These are phyloP conservation scores for Triangularia verruculosa DNA, from an alignment of 2,329 filamentous ascomycete species.

Conservation along the genomic window DNA sequence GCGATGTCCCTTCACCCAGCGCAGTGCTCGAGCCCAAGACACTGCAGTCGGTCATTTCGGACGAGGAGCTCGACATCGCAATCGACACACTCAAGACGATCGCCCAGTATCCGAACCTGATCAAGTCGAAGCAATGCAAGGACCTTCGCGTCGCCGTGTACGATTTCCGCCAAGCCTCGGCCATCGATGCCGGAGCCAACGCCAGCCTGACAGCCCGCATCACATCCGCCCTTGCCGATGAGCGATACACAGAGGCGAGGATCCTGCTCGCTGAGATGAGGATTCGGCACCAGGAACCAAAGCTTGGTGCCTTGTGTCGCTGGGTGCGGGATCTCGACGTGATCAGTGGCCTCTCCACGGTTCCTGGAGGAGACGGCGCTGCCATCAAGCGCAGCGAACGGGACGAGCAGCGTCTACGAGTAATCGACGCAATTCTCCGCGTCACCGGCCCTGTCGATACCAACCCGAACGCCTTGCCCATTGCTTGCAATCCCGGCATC, in stretches of 20 bases:
- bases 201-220: constrained; percentile 64
- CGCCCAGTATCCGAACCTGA: constrained; percentile 55
- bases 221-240: constrained; percentile 63
- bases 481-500: constrained; percentile 45
- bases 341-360: constrained; percentile 61
- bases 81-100: constrained; percentile 62
- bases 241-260: constrained; percentile 61
- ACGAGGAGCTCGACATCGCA: constrained; percentile 65
- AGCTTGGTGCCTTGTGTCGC: constrained; percentile 65
- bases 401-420: constrained; percentile 55
- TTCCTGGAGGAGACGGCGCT: constrained; percentile 42
- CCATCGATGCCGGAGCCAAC: constrained; percentile 58
- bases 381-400: constrained; percentile 39
- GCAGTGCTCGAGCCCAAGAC: constrained; percentile 43
- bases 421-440: constrained; percentile 62
- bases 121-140: constrained; percentile 67
- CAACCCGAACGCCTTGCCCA: constrained; percentile 34
- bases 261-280: constrained; percentile 68
- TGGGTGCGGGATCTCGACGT: constrained; percentile 72
- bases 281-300: constrained; percentile 62
- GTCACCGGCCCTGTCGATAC: constrained; percentile 60
- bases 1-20: neutral
- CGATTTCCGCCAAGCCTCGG: constrained; percentile 66
- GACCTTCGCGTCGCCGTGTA: constrained; percentile 65
- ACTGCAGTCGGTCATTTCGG: constrained; percentile 53